Evolutionary conservation across 2,329 filamentous ascomycete species (phyloP), one percentile per base, ranked within the genome.

Genomic region (Aspergillus awamori): DNA sequence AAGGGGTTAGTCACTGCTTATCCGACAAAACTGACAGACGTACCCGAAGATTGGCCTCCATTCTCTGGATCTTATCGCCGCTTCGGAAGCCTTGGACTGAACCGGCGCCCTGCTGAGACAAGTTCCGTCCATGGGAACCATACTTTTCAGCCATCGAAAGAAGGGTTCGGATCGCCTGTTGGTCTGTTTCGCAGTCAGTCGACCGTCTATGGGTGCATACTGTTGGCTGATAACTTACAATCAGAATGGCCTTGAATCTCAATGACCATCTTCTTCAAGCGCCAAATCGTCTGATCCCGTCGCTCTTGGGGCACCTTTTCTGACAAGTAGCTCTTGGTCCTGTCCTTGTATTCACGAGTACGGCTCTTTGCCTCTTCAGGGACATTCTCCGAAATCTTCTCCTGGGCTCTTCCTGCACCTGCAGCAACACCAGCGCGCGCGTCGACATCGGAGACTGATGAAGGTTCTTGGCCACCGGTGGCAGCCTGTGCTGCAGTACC

Each of bases 211-310:
- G n/a, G 26, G 13, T 33, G 26, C 24, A 20, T 28, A 11, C 11
- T 2, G 47, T 6, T 20, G 2, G 10, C 5, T 4, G 6, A 22
- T 15, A 10, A 79, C 84, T 76, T 78, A 87, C 86, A 99, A 71
- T 99, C 94, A 61, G 91, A 87, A 73, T 98, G 95, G 59, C 94
- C 91, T 80, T 99, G 95, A 70, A 96, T 93, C 79, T 99, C 95
- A 49, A 97, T 88, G 41, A 99, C 82, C 90, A 98, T 96, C 87
- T 98, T 98, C 87, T 94, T 99, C 67, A 99, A 80, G 39, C 95
- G 91, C 86, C 88, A 97, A 70, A 97, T 89, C 59, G 89, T 89
- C 82, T 97, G 93, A 7, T 98, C 93, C 63, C 93, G 92, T 62
- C 95, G 92, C 77, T 98, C 93, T 78, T 94, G 82, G 1, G 95